Percentiles rank a stretch among this genome's conserved stretches.
phyloP scores from a whole-genome alignment of 768 basidiomycete species.

The Boletellus sp. region DNA sequence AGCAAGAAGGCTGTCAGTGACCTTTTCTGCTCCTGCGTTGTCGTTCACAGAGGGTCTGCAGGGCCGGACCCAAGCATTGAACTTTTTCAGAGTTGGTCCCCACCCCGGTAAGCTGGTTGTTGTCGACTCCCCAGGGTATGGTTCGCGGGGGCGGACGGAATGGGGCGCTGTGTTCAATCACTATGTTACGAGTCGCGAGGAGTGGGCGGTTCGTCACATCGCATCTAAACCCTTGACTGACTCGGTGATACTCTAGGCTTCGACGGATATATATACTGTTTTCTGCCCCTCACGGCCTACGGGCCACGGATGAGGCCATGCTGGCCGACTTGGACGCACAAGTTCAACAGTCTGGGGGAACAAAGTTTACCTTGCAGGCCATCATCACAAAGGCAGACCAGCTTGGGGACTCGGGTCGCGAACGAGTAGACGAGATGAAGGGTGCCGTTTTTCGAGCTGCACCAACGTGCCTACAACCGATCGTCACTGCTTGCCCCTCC shows the following conservation, averaged over 20 bases:
- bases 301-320: conserved; percentile 57
- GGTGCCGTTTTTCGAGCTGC: conserved; percentile 48
- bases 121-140: conserved; percentile 83
- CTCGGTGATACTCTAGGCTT: conserved; percentile 40
- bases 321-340: conserved; percentile 43
- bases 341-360: conserved; percentile 30
- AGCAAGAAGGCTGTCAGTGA: conserved; percentile 67
- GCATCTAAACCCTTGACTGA: neutral
- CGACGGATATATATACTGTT: conserved; percentile 68
- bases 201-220: conserved; percentile 41
- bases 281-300: conserved; percentile 63
- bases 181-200: conserved; percentile 56
- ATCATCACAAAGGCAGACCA: conserved; percentile 70
- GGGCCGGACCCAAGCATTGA: conserved; percentile 71
- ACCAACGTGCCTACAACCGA: conserved; percentile 63
- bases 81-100: conserved; percentile 69
- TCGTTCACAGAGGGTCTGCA: conserved; percentile 23
- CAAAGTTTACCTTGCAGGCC: conserved; percentile 62
- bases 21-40: neutral
- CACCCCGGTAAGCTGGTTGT: conserved; percentile 52
- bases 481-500: conserved; percentile 49
- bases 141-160: conserved; percentile 64
- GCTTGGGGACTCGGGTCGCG: conserved; percentile 34
- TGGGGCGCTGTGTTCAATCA: conserved; percentile 71
- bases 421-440: conserved; percentile 41